Conservation (phyloP, 225 moss, liverwort and hornwort genomes). For the Antitrichia curtipendula region DNA sequence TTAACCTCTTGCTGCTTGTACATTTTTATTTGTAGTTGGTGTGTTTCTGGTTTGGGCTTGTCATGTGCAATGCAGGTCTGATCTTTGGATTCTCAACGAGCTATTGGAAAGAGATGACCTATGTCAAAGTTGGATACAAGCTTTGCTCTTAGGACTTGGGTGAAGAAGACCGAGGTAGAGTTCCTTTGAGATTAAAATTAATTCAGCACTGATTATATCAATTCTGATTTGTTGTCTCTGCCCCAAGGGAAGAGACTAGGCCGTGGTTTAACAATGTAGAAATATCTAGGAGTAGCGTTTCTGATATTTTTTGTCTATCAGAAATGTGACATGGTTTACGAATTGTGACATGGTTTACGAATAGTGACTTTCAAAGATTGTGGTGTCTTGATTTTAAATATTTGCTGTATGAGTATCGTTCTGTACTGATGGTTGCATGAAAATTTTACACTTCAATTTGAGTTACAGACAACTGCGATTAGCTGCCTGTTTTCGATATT, state of each 20-base stretch:
- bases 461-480: neutral
- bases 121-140: neutral
- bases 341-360: neutral
- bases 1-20: neutral
- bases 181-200: neutral
- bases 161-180: neutral
- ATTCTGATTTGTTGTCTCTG: neutral
- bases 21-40: neutral
- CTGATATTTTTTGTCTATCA: neutral
- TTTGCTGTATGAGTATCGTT: neutral
- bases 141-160: neutral
- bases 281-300: neutral
- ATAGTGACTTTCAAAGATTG: neutral
- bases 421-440: neutral
- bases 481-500: neutral
- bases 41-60: neutral
- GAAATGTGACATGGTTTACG: neutral
- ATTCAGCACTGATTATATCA: neutral
- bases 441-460: too few species aligned
- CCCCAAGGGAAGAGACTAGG: neutral
- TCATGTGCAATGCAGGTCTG: constrained; percentile 6
- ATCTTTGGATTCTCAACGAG: neutral
- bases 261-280: neutral
- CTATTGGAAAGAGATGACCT: neutral
- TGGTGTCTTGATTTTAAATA: neutral